Evolutionary conservation across 1,139 yeast species (phyloP), one percentile per base, ranked within the genome.

Genomic region (Keqinozyma sinolaborantium): DNA sequence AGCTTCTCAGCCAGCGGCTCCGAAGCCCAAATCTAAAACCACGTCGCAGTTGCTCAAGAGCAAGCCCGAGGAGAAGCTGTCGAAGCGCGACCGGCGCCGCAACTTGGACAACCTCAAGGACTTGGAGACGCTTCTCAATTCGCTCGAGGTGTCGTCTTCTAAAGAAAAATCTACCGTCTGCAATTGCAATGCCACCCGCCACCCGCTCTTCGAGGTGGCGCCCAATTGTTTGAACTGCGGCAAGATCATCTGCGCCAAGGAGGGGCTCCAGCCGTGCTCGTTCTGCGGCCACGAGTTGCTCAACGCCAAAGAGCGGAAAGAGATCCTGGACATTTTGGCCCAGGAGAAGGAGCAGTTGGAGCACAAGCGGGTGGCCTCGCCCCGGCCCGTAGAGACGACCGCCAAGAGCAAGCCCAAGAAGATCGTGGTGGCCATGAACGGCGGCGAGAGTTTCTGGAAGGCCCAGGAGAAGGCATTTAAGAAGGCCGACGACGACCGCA

Each of bases 151-250:
- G 4, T 38, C 41, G 7, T 37, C 39, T 3, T 24, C 42, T 1
- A 37, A 42, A 14, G 41, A 42, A 3, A 42, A 46, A 2, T 38
- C 38, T 19, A 49, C 68, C 16, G 46, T 42, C 4, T 94, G 99
- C 51, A 75, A 82, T 41, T 94, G 99, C 50, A 81, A 79, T 75
- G 92, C 85, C 1, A 77, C 84, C 2, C 66, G 84, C 36, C 98
- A 94, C 51, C 95, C 97, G 2, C 61, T 94, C 26, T 84, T 87
- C 44, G 94, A 85, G 36, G 72, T 85, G 36, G 92, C 95, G 1
- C 98, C 98, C 0, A 94, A 94, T 53, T 94, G 99, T 49, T 60
- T 92, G 27, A 80, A 83, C 36, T 94, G 99, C 57, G 99, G 99
- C 8, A 87, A 88, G 52, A 86, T 94, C 24, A 84, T 92, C 2